A percentile compares a stretch with the other conserved stretches of the same genome.
Evolutionary conservation across 345 rosid species (phyloP).

Genomic region (Populus euphratica): DNA sequence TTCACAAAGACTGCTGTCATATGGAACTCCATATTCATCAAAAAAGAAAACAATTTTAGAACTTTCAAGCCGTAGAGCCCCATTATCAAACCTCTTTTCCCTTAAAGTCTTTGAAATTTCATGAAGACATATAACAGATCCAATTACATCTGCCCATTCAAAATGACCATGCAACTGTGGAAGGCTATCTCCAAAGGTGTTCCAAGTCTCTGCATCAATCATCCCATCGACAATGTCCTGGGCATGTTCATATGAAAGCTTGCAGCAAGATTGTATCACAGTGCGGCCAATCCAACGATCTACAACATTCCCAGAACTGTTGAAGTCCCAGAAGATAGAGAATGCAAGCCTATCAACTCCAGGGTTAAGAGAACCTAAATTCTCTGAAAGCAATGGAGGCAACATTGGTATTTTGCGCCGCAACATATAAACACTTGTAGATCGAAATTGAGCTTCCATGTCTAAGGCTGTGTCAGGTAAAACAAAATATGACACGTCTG

Average conservation of each 20-base stretch:
- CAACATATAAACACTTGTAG: constrained; percentile 73
- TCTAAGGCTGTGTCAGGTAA: constrained; percentile 75
- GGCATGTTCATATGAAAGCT: constrained; percentile 78
- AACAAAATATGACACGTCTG: constrained; percentile 84
- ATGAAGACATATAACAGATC: constrained; percentile 51
- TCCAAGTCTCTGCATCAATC: constrained; percentile 23
- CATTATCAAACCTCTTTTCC: constrained; percentile 57
- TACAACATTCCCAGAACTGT: constrained; percentile 47
- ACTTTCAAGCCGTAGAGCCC: constrained; percentile 72
- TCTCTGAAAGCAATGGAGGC: constrained; percentile 71
- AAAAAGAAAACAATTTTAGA: constrained; percentile 46
- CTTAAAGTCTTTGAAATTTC: constrained; percentile 57
- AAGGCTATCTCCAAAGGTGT: constrained; percentile 28
- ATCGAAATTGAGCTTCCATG: constrained; percentile 69
- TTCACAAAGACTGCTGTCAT: constrained; percentile 46
- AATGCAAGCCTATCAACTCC: constrained; percentile 82
- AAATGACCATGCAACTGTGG: constrained; percentile 63
- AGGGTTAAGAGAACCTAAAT: constrained; percentile 70
- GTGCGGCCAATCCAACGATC: constrained; percentile 82
- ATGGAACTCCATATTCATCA: constrained; percentile 73
- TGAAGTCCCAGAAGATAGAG: constrained; percentile 78
- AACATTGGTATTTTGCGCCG: constrained; percentile 69
- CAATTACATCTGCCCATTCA: constrained; percentile 58
- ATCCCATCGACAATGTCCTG: constrained; percentile 57
- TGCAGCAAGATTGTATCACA: constrained; percentile 75